Evolutionary conservation across 495 filamentous ascomycete genomes (phyloP), one percentile per base, ranked within the genome.

Genomic region (Diplogelasinospora grovesii): DNA sequence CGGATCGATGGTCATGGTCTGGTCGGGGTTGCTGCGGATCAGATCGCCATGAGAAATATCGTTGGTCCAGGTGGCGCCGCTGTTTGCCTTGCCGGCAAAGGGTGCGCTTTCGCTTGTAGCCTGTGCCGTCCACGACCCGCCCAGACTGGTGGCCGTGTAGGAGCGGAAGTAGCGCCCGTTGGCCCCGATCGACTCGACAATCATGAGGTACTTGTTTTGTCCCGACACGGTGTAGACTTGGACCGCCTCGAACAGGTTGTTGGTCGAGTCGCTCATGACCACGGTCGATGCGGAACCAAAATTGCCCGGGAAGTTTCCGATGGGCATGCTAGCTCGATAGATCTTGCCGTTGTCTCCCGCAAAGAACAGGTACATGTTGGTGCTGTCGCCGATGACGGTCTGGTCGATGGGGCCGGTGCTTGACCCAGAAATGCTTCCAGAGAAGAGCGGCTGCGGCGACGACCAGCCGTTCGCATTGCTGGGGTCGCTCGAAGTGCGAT

Each of bases 91-190:
- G 36, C 79, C 77, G 3, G 79, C 79, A 35, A 81, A 83, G 2
- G 79, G 71, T 5, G 51, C 35, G 46, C 50, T 65, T 62, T 81
- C 77, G 19, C 31, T 67, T 1, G 55, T 53, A 1, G 77, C 69
- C 50, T 78, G 73, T 4, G 63, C 39, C 0, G 71, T 74, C 78
- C 78, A 82, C 13, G 60, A 25, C 0, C 78, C 78, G 36, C 47
- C 48, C 0, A 81, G 67, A 36, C 65, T 73, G 24, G 45, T 62
- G 15, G 79, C 68, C 4, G 75, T 81, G 59, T 70, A 82, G 0
- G 78, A 81, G 27, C 78, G 76, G 71, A 83, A 83, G 45, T 74
- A 83, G 6, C 78, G 70, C 2, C 78, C 78, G 14, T 68, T 51
- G 0, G 62, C 10, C 3, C 77, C 77, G 29, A 79, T 77, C 0